Conservation (phyloP, 257 asterid genomes). For the Solanum bulbocastanum region DNA sequence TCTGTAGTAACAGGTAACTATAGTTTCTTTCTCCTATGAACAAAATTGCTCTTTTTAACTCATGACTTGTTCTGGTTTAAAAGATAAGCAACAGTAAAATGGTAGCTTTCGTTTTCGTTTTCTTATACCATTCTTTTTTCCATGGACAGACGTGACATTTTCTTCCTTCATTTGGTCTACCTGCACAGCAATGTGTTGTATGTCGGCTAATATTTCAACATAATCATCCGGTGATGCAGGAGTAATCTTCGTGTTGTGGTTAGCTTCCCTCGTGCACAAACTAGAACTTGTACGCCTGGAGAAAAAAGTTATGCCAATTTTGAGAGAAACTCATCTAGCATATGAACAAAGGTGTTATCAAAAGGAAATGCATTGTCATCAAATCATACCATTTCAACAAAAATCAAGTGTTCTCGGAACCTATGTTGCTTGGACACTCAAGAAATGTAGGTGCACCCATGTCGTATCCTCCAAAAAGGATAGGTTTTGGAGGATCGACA, state of each 20-base stretch:
- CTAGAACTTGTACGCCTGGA: constrained; percentile 39
- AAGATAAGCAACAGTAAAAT: constrained; percentile 37
- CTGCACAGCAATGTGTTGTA: constrained; percentile 8
- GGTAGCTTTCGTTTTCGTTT: constrained; percentile 6
- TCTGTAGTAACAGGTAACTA: background rate
- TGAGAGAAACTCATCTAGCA: background rate
- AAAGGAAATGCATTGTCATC: too few species aligned
- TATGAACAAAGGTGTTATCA: background rate
- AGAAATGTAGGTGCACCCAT: background rate
- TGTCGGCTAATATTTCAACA: background rate
- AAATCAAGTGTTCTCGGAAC: background rate
- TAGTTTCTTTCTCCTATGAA: background rate
- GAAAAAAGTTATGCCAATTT: background rate
- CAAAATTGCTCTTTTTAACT: background rate
- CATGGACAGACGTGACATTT: background rate
- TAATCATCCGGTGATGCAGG: constrained; percentile 46
- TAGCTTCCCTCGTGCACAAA: constrained; percentile 35
- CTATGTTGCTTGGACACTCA: background rate
- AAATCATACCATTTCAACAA: background rate
- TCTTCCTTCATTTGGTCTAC: constrained; percentile 10
- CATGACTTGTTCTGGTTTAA: constrained; percentile 7
- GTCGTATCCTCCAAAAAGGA: background rate
- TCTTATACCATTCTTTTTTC: constrained; percentile 10
- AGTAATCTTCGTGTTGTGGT: constrained; percentile 45
- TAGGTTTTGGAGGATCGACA: background rate